These are phyloP conservation scores for Cercophora newfieldiana DNA, from an alignment of 495 filamentous ascomycete genomes.

Conservation along the genomic window DNA sequence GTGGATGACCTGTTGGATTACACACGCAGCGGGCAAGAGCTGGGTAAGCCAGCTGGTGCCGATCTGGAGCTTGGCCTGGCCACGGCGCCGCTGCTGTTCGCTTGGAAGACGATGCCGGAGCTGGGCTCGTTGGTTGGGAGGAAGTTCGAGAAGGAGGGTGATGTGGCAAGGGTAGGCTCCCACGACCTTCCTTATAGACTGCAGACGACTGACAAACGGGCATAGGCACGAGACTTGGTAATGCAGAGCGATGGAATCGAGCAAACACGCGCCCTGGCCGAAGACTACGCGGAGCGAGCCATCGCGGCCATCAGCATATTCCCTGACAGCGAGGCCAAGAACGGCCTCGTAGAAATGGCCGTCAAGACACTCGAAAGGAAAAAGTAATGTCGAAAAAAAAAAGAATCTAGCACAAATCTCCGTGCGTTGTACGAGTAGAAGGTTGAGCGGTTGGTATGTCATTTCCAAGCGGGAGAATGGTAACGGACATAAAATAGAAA, in stretches of 20 bases:
- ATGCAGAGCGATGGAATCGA: conserved; percentile 80
- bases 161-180: conserved; percentile 71
- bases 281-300: conserved; percentile 88
- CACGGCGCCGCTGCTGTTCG: conserved; percentile 93
- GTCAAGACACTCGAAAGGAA: conserved; percentile 85
- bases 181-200: too few relatives aligned
- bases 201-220: neutral
- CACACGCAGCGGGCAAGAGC: conserved; percentile 75
- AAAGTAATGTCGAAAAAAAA: conserved; percentile 56
- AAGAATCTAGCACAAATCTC: neutral
- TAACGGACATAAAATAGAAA: conserved; percentile 13
- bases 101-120: conserved; percentile 87
- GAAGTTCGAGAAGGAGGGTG: conserved; percentile 81
- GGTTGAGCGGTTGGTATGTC: neutral
- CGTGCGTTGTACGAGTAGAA: neutral
- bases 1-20: conserved; percentile 99
- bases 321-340: conserved; percentile 89
- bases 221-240: conserved; percentile 81
- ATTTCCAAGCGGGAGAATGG: neutral
- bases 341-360: conserved; percentile 89
- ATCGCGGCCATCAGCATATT: conserved; percentile 76
- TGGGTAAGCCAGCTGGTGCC: conserved; percentile 93
- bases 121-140: conserved; percentile 86
- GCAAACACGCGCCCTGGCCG: conserved; percentile 83
- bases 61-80: conserved; percentile 92